Conservation (phyloP, 2,329 filamentous ascomycete species). For the Verticillium isaacii region DNA sequence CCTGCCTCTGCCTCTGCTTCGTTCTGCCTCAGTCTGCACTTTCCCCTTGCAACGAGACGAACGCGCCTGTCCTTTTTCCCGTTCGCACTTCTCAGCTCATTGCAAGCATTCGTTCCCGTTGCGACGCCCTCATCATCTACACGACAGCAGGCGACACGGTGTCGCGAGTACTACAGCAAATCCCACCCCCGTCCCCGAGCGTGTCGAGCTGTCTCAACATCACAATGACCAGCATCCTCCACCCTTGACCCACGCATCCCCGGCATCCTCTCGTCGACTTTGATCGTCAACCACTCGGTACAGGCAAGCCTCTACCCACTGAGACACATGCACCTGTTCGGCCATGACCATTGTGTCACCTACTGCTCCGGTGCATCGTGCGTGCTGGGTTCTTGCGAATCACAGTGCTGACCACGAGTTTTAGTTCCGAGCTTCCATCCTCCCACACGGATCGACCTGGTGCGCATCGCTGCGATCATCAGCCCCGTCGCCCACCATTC, state of each 20-base stretch:
- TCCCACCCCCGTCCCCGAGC: not conserved
- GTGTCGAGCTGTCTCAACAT: not conserved
- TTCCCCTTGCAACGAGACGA: not conserved
- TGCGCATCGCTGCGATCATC: not conserved
- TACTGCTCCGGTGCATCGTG: not conserved
- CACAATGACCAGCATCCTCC: not conserved
- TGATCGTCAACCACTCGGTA: not conserved
- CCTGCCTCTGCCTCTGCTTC: slow-evolving; percentile 7
- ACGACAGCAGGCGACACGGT: not conserved
- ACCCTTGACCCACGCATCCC: not conserved
- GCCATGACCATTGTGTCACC: not conserved
- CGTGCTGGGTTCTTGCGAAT: not conserved
- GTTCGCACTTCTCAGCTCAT: not conserved
- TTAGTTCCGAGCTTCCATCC: not conserved
- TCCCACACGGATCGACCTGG: not conserved
- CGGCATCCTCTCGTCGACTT: not conserved
- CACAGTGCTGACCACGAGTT: not conserved
- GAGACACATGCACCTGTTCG: not conserved
- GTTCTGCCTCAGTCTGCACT: not conserved
- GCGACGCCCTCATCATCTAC: not conserved
- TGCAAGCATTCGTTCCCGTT: not conserved
- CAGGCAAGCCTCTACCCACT: not conserved
- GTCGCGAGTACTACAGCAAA: not conserved
- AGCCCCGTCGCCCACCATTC: not conserved
- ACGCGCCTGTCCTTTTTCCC: not conserved